phyloP scores from a whole-genome alignment of 805 yeast genomes.

The Hagleromyces aurorensis region DNA sequence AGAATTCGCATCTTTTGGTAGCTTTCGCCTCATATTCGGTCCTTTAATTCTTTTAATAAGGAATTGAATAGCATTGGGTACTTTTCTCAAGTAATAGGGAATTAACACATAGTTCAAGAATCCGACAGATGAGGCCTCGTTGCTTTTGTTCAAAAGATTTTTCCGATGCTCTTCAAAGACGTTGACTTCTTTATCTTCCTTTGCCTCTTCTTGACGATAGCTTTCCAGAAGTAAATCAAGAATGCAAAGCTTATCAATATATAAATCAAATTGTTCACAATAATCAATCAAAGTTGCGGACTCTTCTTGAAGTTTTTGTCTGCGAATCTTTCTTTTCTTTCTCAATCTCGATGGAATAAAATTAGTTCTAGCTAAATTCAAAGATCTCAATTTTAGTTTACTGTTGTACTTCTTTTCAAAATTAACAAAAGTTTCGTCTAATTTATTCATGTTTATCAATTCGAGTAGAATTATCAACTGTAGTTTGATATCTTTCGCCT shows the following conservation, averaged over 20 bases:
- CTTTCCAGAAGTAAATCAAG: constrained; percentile 42
- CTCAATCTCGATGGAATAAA: constrained; percentile 17
- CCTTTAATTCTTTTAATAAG: constrained; percentile 43
- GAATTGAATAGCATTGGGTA: constrained; percentile 41
- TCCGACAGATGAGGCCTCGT: constrained; percentile 37
- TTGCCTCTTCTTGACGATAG: constrained; percentile 17
- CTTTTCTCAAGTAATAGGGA: constrained; percentile 43
- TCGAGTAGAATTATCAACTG: constrained; percentile 45
- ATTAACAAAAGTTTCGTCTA: constrained; percentile 32
- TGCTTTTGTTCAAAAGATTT: constrained; percentile 19
- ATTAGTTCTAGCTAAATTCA: constrained; percentile 27
- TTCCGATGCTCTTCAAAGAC: constrained; percentile 18
- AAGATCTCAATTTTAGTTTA: constrained; percentile 23
- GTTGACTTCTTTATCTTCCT: constrained; percentile 4
- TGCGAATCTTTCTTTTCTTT: constrained; percentile 16
- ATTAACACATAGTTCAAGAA: constrained; percentile 45
- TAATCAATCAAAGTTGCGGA: constrained; percentile 12
- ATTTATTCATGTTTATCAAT: constrained; percentile 30
- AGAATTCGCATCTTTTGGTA: constrained; percentile 6
- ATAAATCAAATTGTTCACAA: constrained; percentile 34
- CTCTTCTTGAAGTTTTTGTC: constrained; percentile 11
- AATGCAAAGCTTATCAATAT: constrained; percentile 45
- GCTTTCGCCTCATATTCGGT: constrained; percentile 32
- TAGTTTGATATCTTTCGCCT: constrained; percentile 48
- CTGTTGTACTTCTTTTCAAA: constrained; percentile 21